phyloP scores from a whole-genome alignment of 192 early-diverging fungal species.

The Dimargaris cristalligena region DNA sequence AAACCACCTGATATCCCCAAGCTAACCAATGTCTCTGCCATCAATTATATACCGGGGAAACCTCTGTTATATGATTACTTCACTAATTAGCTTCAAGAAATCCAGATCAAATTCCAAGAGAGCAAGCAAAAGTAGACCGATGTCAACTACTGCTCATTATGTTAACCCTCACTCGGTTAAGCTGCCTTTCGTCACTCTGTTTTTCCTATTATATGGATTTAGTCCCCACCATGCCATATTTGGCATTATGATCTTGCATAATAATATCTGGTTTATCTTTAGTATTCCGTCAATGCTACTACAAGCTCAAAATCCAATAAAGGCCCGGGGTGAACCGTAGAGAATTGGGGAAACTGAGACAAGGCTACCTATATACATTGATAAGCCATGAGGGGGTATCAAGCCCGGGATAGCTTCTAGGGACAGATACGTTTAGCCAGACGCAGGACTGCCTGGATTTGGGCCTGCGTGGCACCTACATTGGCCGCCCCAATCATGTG shows the following conservation, averaged over 20 bases:
- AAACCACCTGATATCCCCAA: not conserved
- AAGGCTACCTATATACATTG: no score
- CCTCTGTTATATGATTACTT: not conserved
- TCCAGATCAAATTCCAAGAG: constrained; percentile 1
- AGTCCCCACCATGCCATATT: not conserved
- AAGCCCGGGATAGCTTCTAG: no score
- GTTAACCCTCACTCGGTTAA: not conserved
- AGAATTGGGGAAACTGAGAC: no score
- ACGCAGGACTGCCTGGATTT: no score
- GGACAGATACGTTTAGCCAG: no score
- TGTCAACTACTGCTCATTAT: not conserved
- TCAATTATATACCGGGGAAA: not conserved
- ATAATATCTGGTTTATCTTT: no score
- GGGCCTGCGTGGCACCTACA: constrained; percentile 2
- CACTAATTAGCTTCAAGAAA: not conserved
- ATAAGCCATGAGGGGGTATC: no score
- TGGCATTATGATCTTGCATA: not conserved
- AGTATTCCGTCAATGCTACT: not conserved
- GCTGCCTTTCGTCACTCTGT: not conserved
- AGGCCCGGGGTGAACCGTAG: no score
- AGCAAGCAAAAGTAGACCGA: not conserved
- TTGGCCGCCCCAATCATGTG: not conserved
- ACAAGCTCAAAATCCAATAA: no score
- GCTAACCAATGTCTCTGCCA: not conserved
- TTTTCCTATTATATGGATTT: not conserved